These are phyloP conservation scores for Ophiostoma sp. DNA, from an alignment of 2,329 filamentous ascomycete genomes.

Conservation along the genomic window DNA sequence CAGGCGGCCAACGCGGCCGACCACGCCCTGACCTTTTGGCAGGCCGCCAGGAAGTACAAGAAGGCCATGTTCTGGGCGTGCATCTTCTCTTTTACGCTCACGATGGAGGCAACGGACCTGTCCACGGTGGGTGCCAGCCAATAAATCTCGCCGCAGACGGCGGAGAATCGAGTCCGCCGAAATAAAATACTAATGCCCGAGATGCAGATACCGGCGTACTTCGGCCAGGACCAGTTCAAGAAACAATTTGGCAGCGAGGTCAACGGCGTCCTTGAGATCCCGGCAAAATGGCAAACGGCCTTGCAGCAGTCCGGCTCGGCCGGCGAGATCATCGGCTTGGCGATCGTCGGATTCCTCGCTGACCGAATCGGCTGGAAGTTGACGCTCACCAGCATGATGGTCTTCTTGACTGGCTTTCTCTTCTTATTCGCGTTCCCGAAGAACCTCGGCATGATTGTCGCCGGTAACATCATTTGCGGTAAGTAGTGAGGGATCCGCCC, in stretches of 20 bases:
- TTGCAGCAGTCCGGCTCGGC: constrained; percentile 32
- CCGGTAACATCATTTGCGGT: constrained; percentile 47
- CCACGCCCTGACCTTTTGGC: background rate
- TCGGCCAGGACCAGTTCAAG: background rate
- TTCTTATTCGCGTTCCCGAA: constrained; percentile 56
- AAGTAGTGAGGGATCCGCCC: no score
- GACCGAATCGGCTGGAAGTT: constrained; percentile 53
- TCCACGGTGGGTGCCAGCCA: background rate
- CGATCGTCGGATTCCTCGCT: constrained; percentile 53
- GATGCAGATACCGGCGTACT: background rate
- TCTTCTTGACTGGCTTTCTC: constrained; percentile 51
- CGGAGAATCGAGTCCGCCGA: background rate
- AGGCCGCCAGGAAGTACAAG: background rate
- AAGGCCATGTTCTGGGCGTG: background rate
- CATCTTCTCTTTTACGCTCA: background rate
- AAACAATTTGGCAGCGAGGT: background rate
- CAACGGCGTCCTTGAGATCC: background rate
- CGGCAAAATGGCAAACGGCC: background rate
- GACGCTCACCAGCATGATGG: constrained; percentile 50
- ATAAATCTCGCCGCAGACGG: no score
- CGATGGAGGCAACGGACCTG: background rate
- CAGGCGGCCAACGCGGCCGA: background rate
- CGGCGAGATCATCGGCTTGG: constrained; percentile 57
- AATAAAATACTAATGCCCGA: background rate
- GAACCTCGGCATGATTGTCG: constrained; percentile 48